Percentiles rank a stretch among this genome's conserved stretches.
phyloP scores from a whole-genome alignment of 495 filamentous ascomycete species.

The Trichoderma parareesei region DNA sequence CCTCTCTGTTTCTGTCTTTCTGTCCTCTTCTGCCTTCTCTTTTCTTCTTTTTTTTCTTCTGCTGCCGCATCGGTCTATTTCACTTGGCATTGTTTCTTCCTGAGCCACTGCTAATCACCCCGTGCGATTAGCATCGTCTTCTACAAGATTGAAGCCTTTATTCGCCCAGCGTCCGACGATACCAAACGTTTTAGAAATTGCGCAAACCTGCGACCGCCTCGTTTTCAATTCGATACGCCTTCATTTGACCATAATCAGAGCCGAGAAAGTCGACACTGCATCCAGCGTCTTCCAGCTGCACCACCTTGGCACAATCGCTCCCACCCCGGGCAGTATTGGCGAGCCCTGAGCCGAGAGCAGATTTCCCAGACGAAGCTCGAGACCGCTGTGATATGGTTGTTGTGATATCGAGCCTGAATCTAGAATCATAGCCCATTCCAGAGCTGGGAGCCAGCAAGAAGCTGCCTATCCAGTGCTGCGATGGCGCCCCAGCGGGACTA shows the following conservation, averaged over 20 bases:
- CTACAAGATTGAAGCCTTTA: too few species aligned
- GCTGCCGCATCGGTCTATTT: too few species aligned
- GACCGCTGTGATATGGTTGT: not conserved
- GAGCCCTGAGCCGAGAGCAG: not conserved
- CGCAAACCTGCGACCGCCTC: too few species aligned
- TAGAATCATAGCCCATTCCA: not conserved
- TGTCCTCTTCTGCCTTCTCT: not conserved
- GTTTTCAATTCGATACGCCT: not conserved
- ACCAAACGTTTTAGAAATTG: too few species aligned
- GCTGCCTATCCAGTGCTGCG: not conserved
- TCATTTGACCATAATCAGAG: too few species aligned
- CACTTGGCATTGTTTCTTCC: too few species aligned
- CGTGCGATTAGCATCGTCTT: too few species aligned
- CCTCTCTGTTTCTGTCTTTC: not conserved
- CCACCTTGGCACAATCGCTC: not conserved
- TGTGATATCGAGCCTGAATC: not conserved
- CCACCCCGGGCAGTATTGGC: not conserved
- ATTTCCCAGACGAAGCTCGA: not conserved
- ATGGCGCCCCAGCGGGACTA: constrained; percentile 50
- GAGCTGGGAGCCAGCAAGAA: not conserved
- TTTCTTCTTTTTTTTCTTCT: not conserved
- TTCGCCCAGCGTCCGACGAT: too few species aligned
- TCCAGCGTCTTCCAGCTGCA: too few species aligned
- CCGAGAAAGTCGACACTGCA: too few species aligned
- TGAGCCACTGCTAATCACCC: too few species aligned